phyloP scores from a whole-genome alignment of 129 eudicot genomes.

The Pulicaria dysenterica region DNA sequence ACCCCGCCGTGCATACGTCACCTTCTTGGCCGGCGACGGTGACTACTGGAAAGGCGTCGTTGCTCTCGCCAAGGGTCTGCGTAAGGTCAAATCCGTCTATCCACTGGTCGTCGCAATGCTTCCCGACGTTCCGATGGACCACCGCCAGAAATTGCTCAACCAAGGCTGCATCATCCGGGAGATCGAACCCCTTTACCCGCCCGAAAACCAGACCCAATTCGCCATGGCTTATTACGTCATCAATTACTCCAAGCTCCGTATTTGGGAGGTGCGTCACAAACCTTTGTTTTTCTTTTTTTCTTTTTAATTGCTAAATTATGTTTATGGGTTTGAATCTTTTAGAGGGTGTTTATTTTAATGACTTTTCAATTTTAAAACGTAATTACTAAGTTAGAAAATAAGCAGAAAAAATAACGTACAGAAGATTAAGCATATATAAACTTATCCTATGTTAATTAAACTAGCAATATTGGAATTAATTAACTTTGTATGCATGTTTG shows the following conservation, averaged over 20 bases:
- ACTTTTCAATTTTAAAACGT: too few species aligned
- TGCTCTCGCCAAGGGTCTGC: constrained; percentile 73
- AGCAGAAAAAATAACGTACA: too few species aligned
- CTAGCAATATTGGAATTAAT: too few species aligned
- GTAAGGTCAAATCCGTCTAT: constrained; percentile 61
- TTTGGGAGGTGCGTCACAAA: constrained; percentile 70
- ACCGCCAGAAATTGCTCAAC: constrained; percentile 52
- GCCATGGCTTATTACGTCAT: constrained; percentile 75
- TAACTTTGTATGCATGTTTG: background rate
- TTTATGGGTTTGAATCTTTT: too few species aligned
- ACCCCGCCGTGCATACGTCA: constrained; percentile 60
- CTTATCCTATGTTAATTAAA: too few species aligned
- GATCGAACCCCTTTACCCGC: constrained; percentile 56
- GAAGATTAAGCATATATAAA: too few species aligned
- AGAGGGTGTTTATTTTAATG: too few species aligned
- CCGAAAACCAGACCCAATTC: constrained; percentile 58
- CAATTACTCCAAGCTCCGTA: constrained; percentile 88
- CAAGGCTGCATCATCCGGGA: constrained; percentile 76
- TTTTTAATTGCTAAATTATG: background rate
- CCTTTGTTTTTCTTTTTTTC: background rate
- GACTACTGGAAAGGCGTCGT: constrained; percentile 76
- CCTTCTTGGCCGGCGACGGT: constrained; percentile 78
- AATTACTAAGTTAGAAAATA: too few species aligned
- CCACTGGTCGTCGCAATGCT: constrained; percentile 74
- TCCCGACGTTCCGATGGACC: constrained; percentile 83